Evolutionary conservation across 2,329 filamentous ascomycete species (phyloP), one percentile per base, ranked within the genome.

Genomic region (Botryotinia narcissicola): DNA sequence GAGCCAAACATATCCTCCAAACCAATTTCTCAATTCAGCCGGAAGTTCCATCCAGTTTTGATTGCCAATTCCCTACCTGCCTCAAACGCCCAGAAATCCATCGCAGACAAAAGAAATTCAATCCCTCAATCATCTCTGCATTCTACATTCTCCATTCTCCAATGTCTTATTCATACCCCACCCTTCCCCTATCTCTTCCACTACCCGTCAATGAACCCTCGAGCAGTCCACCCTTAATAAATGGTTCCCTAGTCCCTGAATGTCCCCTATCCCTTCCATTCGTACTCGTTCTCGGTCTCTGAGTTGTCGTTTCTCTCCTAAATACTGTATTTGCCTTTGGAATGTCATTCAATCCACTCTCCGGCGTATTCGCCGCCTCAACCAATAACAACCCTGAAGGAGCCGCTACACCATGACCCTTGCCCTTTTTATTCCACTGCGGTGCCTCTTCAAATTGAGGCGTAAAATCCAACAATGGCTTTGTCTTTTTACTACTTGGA

Each of bases 401-500:
- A 6, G 82, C 81, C 20, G 81, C 83, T n/a, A 86, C 81, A 32
- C 84, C 85, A 62, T 82, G 83, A 6, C 88, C 89, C 74, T 86
- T 86, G 25, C 86, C 84, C 67, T 87, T 86, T 64, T 84, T 84
- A 71, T 84, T 82, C 78, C 86, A 86, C 80, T 91, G 85, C 29
- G 90, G 90, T 10, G 90, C 86, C 75, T 92, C 90, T 68, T 87
- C 85, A 78, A 91, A 92, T 67, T 85, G 84, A 0, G 90, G 89
- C 0, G 89, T 90, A 59, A 94, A 85, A 78, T 93, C 92, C 44
- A 94, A 82, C 9, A 94, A 85, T 1, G 92, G 91, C 75, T 89
- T 89, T 0, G 76, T 78, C 35, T 74, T 70, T 22, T 5, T 62
- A 8, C 42, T 61, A 7, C 59, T 71, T 12, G 57, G 44, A 29